Evolutionary conservation across 805 yeast species (phyloP).

Genomic region (Deakozyma indianensis): DNA sequence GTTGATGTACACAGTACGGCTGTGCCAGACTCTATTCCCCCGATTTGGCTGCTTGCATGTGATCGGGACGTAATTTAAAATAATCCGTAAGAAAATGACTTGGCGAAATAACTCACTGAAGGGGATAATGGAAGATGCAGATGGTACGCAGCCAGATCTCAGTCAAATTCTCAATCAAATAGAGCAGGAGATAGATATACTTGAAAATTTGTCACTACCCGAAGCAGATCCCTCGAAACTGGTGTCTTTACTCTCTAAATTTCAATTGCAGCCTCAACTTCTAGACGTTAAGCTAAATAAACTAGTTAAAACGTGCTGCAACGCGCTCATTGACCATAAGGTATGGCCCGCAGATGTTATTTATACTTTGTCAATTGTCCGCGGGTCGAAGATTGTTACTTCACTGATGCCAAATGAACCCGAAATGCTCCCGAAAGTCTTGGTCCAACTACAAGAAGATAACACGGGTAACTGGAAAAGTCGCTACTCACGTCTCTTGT

Average conservation of each 20-base stretch:
- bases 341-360: background rate
- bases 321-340: background rate
- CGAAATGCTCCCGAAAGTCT: background rate
- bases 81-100: too few species aligned
- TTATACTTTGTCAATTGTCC: background rate
- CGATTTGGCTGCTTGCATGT: too few species aligned
- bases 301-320: background rate
- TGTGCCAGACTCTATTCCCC: too few species aligned
- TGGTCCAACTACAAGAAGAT: background rate
- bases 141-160: background rate
- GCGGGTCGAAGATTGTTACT: background rate
- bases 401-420: background rate
- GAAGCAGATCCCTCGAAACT: too few species aligned
- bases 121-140: background rate
- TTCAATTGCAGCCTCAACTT: constrained; percentile 1
- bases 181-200: background rate
- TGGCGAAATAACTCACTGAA: too few species aligned
- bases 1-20: background rate
- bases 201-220: too few species aligned
- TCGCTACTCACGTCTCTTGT: background rate
- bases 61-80: too few species aligned
- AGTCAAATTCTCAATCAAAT: background rate
- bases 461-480: background rate
- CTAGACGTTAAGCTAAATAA: background rate
- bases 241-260: background rate